These are phyloP conservation scores for Parastagonospora avenae DNA, from an alignment of 2,329 filamentous ascomycete genomes.

Conservation along the genomic window DNA sequence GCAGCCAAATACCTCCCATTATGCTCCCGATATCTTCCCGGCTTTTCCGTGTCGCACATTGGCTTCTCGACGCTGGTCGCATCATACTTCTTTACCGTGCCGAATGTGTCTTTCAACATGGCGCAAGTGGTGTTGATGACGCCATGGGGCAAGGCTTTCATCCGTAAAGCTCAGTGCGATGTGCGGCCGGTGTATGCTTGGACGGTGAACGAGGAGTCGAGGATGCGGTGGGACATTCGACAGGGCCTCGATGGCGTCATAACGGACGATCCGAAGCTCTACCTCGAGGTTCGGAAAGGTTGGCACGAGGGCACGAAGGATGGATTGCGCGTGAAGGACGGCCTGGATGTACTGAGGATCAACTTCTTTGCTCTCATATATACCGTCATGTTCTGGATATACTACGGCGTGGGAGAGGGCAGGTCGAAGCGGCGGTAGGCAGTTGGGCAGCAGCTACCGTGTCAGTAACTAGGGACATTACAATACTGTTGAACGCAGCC, in stretches of 20 bases:
- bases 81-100: conserved; percentile 69
- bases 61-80: conserved; percentile 71
- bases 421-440: conserved; percentile 16
- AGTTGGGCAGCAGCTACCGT: neutral
- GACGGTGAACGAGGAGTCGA: conserved; percentile 80
- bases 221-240: conserved; percentile 82
- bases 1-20: conserved; percentile 72
- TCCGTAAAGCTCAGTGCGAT: conserved; percentile 62
- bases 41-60: conserved; percentile 70
- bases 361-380: conserved; percentile 44
- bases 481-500: too few species aligned
- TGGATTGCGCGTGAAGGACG: conserved; percentile 32
- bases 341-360: conserved; percentile 37
- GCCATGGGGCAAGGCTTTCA: conserved; percentile 69
- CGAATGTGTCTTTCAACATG: conserved; percentile 79
- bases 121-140: conserved; percentile 71
- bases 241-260: conserved; percentile 77
- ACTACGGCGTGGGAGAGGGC: conserved; percentile 31
- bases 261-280: conserved; percentile 79
- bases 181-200: conserved; percentile 73
- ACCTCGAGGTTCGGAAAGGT: conserved; percentile 60
- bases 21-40: conserved; percentile 65
- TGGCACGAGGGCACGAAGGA: conserved; percentile 47
- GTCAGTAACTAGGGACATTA: too few species aligned
- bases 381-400: conserved; percentile 37